Evolutionary conservation across 2,329 filamentous ascomycete species (phyloP).

Genomic region (Hypoxylon sp.): DNA sequence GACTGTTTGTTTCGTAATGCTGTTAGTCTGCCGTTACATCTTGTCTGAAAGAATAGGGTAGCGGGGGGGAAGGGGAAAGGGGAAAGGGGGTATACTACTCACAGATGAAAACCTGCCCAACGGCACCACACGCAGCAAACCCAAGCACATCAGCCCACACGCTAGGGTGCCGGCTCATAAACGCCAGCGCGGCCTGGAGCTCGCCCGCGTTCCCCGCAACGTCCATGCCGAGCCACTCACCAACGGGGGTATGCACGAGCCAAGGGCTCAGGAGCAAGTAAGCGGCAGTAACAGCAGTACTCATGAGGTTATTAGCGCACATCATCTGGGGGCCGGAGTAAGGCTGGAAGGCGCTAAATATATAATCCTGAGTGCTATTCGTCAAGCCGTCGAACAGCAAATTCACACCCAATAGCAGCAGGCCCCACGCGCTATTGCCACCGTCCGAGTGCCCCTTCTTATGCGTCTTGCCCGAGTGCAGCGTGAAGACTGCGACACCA

Average conservation of each 20-base stretch:
- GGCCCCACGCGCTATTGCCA: conserved; percentile 79
- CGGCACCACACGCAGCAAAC: conserved; percentile 89
- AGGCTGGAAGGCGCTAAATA: conserved; percentile 83
- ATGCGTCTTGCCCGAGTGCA: conserved; percentile 77
- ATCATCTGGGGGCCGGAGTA: conserved; percentile 99
- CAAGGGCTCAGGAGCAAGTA: conserved; percentile 87
- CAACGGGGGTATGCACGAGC: conserved; percentile 76
- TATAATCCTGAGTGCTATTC: conserved; percentile 96
- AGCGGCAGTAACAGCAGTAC: conserved; percentile 79
- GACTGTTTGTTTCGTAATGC: conserved; percentile 65
- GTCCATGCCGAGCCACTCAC: conserved; percentile 77
- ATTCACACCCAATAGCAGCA: conserved; percentile 89
- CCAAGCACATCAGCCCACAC: conserved; percentile 91
- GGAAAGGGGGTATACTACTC: conserved; percentile 58
- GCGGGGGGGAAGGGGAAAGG: neutral
- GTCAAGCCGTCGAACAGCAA: conserved; percentile 95
- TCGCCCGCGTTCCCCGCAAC: conserved; percentile 79
- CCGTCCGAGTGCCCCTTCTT: conserved; percentile 65
- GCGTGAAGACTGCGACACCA: conserved; percentile 94
- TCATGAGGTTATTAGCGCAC: conserved; percentile 95
- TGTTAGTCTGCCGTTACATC: conserved; percentile 40
- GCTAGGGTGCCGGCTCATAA: conserved; percentile 83
- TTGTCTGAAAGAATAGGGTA: neutral
- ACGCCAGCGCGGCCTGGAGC: conserved; percentile 82
- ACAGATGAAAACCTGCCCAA: conserved; percentile 98